Base-by-base conservation (phyloP, 495 filamentous ascomycete species). In the Astrothelium subdiscretum region DNA sequence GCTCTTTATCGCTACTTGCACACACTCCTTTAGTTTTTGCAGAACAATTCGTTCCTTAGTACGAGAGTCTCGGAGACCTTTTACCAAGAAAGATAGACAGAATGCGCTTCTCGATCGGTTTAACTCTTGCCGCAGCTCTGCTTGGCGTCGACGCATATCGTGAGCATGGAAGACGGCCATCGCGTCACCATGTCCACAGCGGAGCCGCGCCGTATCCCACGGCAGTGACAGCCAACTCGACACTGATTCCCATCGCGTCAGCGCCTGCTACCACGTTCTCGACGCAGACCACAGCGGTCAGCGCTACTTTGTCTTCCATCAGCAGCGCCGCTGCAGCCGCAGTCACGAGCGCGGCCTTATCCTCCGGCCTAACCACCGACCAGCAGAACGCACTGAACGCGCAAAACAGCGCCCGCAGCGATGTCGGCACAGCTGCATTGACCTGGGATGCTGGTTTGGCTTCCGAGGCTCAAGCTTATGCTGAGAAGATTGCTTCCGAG, bases 381-480 rank as follows among this genome's bases (percentile, higher is more conserved):
- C 35, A 38, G 35, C 35, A 38, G 35, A 38, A 38, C 1, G 71
- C 68, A 22, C 48, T 74, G 15, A 57, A 73, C 24, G 52, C 65
- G 18, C 68, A 74, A 18, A 74, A 74, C 31, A 43, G 68, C n/a
- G 70, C 65, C 63, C 66, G 71, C 29, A 67, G 65, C 59, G 40
- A 51, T 43, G 60, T 59, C 2, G 51, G 31, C 38, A 18, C 72
- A 15, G 52, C 62, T 0, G 57, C 69, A 18, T 67, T 74, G 8
- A 31, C 35, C 35, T 76, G 75, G 75, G 72, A 75, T 58, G 59
- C 65, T 57, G 58, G 66, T 27, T 70, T 76, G 31, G 72, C 73
- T 27, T 59, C 65, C 38, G 65, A 71, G 10, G 74, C 74, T 27
- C 59, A 71, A 29, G 43, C 32, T 5, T 75, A 72, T 61, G 74